Evolutionary conservation across 805 yeast genomes (phyloP), one percentile per base, ranked within the genome.

Genomic region (Lipomyces yamadae): DNA sequence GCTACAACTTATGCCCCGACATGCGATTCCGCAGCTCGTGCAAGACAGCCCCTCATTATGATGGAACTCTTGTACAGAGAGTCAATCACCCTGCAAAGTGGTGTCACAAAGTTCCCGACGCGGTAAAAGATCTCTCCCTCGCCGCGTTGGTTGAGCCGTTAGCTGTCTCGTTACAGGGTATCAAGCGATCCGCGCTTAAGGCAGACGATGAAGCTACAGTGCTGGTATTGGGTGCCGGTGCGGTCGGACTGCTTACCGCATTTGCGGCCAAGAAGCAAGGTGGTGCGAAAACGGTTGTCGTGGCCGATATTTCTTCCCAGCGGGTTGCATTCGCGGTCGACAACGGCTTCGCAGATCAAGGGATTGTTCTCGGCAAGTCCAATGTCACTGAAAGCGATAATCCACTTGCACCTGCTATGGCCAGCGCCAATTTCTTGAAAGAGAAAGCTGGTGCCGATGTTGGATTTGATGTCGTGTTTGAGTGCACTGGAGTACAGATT

Each of bases 41-140:
- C 68, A 84, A 91, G 80, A 83, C 85, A 50, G 80, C 91, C 65
- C 84, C 87, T 74, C 97, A 91, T 77, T 90, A 89, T 76, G 92
- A 91, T 95, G 97, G 97, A 90, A 91, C 68, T 88, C 96, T 50
- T 88, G 91, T 64, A 95, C 89, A 72, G 91, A 92, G 30, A 88
- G 89, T 72, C 86, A 90, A 77, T 88, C 90, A 70, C 79, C 84
- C 69, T 92, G 94, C 69, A 86, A 88, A 70, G 80, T 85, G 77
- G 93, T 70, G 74, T 64, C 73, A 75, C 70, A 73, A 88, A 74
- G 79, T 90, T 64, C 94, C 96, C 3, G 94, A 89, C 74, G 86
- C 88, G 4, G n/a, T 52, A 7, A 52, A 29, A 13, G 32, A 29
- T 15, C 34, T 29, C 30, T 39, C 61, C 79, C 48, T 42, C 24